phyloP scores from a whole-genome alignment of 768 basidiomycete species.

The Tricholoma terreum region DNA sequence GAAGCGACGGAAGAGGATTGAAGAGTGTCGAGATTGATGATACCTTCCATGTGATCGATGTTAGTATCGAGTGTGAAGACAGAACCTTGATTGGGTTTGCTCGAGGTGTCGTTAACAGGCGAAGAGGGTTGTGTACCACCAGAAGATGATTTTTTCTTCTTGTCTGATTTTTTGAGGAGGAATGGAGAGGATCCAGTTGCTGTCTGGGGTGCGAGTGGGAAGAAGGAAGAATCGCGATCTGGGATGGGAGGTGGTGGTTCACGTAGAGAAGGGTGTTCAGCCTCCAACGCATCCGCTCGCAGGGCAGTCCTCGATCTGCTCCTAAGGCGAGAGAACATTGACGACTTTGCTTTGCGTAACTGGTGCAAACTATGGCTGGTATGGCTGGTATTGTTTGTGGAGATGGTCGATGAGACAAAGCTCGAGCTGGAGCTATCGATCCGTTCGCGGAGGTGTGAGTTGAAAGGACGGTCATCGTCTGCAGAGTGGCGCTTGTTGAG shows the following conservation, averaged over 20 bases:
- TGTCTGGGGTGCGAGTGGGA: constrained; percentile 16
- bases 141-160: constrained; percentile 31
- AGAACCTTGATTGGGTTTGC: constrained; percentile 27
- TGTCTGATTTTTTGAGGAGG: constrained; percentile 22
- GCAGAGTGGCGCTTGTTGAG: constrained; percentile 25
- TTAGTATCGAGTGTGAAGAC: constrained; percentile 61
- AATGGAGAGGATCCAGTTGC: constrained; percentile 12
- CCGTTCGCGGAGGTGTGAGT: constrained; percentile 8
- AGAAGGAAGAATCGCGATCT: constrained; percentile 17
- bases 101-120: constrained; percentile 5
- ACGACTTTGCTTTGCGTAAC: constrained; percentile 48
- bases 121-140: constrained; percentile 21
- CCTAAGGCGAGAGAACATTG: constrained; percentile 42
- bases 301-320: constrained; percentile 37
- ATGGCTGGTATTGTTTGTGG: constrained; percentile 10
- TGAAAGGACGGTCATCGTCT: constrained; percentile 23
- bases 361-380: constrained; percentile 5
- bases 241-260: constrained; percentile 33
- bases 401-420: constrained; percentile 9
- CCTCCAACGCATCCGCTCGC: constrained; percentile 30
- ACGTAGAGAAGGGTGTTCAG: constrained; percentile 37
- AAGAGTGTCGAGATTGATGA: constrained; percentile 51
- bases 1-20: not conserved
- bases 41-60: constrained; percentile 77
- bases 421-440: constrained; percentile 21